phyloP scores from a whole-genome alignment of 345 rosid genomes.

The Capsella bursapastoris region DNA sequence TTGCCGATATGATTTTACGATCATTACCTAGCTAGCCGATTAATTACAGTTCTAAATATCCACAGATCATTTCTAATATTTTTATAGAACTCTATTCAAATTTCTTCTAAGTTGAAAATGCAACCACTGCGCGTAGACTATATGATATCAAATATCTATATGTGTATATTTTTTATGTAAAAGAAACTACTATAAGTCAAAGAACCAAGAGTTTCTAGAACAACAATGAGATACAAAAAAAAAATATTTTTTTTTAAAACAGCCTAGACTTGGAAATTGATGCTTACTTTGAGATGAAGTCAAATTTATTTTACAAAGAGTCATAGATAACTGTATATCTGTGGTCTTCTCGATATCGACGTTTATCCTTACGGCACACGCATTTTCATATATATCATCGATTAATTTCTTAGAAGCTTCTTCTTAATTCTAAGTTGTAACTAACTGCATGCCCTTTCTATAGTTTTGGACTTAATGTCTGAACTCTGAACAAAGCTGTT shows the following conservation, averaged over 20 bases:
- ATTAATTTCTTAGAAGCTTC: constrained; percentile 25
- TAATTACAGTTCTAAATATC: not conserved
- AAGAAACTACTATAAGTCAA: constrained; percentile 33
- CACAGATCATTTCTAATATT: not conserved
- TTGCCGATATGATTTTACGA: not conserved
- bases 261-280: constrained; percentile 37
- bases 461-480: not conserved
- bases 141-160: not conserved
- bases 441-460: constrained; percentile 11
- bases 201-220: constrained; percentile 44
- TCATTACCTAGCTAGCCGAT: not conserved
- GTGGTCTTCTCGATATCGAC: constrained; percentile 40
- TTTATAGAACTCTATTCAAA: not conserved
- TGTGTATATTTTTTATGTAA: not conserved
- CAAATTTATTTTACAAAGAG: constrained; percentile 37
- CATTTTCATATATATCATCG: constrained; percentile 24
- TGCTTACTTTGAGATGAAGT: constrained; percentile 35
- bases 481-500: not conserved
- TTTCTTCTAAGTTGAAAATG: constrained; percentile 22
- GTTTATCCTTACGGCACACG: constrained; percentile 34
- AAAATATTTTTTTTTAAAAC: not conserved
- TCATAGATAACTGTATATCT: constrained; percentile 10
- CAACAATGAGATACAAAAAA: not conserved
- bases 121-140: not conserved
- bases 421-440: not conserved